Conservation (phyloP, 805 yeast species). For the Lachancea nothofagi region DNA sequence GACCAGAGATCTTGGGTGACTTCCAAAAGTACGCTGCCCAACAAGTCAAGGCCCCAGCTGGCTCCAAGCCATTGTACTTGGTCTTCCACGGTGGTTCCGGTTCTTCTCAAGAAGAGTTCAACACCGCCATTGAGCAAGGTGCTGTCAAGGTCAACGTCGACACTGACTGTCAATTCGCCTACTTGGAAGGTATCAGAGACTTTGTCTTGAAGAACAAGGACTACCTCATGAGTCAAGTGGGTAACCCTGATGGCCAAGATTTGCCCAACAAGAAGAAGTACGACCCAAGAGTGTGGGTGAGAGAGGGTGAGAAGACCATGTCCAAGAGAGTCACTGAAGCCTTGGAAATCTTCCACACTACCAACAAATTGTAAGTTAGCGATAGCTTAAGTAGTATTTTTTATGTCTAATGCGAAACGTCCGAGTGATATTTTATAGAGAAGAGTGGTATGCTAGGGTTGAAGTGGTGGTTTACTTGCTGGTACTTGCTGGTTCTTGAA, state of each 20-base stretch:
- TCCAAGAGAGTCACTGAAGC: slow-evolving; percentile 76
- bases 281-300: slow-evolving; percentile 99
- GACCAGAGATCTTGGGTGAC: slow-evolving; percentile 89
- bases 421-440: background rate
- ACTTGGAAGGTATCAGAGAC: slow-evolving; percentile 95
- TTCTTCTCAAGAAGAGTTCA: slow-evolving; percentile 86
- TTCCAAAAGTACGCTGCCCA: slow-evolving; percentile 87
- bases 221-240: slow-evolving; percentile 81
- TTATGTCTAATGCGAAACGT: slow-evolving; percentile 8
- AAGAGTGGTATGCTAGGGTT: background rate
- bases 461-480: no score
- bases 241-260: slow-evolving; percentile 99
- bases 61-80: slow-evolving; percentile 74
- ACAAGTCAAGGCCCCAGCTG: slow-evolving; percentile 46
- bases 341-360: slow-evolving; percentile 79
- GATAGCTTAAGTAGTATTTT: slow-evolving; percentile 1
- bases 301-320: slow-evolving; percentile 99
- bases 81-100: slow-evolving; percentile 99
- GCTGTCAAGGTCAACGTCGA: slow-evolving; percentile 98
- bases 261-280: slow-evolving; percentile 99
- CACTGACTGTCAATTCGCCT: slow-evolving; percentile 98
- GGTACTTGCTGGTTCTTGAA: no score
- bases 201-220: slow-evolving; percentile 94
- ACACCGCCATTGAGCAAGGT: slow-evolving; percentile 86
- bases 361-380: slow-evolving; percentile 30